Evolutionary conservation across 768 basidiomycete genomes (phyloP).

Genomic region (Dentipellis fragilis): DNA sequence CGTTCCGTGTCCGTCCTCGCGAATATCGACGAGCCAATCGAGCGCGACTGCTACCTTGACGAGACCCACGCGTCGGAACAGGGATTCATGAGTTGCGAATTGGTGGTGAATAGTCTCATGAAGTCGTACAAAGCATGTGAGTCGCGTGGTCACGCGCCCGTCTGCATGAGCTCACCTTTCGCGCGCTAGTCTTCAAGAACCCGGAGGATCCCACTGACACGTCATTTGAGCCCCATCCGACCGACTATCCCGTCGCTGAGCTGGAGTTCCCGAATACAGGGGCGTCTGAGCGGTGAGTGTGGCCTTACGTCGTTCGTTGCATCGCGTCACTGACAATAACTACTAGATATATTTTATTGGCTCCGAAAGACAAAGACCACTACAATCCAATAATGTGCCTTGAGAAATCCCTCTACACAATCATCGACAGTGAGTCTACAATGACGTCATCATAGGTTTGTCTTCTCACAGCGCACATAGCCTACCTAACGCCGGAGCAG

Average conservation of each 20-base stretch:
- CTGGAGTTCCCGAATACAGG: slow-evolving; percentile 71
- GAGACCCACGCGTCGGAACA: slow-evolving; percentile 44
- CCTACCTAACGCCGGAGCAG: slow-evolving; percentile 58
- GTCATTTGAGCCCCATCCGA: slow-evolving; percentile 52
- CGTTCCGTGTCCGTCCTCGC: slow-evolving; percentile 53
- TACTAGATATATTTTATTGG: slow-evolving; percentile 62
- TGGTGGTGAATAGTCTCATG: slow-evolving; percentile 50
- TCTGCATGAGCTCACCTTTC: not conserved
- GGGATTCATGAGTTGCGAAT: slow-evolving; percentile 51
- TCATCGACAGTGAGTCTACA: slow-evolving; percentile 41
- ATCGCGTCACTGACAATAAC: not conserved
- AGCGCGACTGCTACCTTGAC: slow-evolving; percentile 39
- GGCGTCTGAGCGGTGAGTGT: slow-evolving; percentile 56
- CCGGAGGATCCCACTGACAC: slow-evolving; percentile 50
- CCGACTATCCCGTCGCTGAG: slow-evolving; percentile 51
- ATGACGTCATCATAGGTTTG: not conserved
- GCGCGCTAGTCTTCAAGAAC: slow-evolving; percentile 55
- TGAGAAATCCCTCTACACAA: slow-evolving; percentile 59
- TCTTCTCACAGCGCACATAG: slow-evolving; percentile 23
- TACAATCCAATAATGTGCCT: slow-evolving; percentile 81
- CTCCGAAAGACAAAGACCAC: slow-evolving; percentile 77
- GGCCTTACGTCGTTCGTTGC: not conserved
- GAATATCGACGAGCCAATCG: slow-evolving; percentile 24
- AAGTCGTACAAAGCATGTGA: slow-evolving; percentile 63
- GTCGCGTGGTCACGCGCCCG: slow-evolving; percentile 17